phyloP scores from a whole-genome alignment of 2,329 filamentous ascomycete genomes.

The Sarocladium kiliense region DNA sequence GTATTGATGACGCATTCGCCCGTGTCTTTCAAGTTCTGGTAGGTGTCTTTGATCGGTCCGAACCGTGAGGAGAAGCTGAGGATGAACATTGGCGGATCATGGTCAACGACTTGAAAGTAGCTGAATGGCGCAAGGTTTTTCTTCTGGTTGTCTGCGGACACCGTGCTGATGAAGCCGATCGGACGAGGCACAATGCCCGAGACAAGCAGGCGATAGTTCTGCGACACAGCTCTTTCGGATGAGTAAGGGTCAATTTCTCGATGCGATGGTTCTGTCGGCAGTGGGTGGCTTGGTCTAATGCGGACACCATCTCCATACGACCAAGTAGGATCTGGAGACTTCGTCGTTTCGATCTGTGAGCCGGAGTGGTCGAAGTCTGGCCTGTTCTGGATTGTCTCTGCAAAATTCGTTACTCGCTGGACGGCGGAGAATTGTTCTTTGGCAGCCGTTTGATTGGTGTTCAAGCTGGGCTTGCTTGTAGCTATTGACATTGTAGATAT shows the following conservation, averaged over 20 bases:
- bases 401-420: no score
- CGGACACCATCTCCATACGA: no score
- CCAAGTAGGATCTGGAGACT: no score
- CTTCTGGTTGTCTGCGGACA: constrained; percentile 49
- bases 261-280: no score
- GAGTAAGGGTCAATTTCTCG: constrained; percentile 74
- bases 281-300: no score
- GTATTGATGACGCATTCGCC: constrained; percentile 77
- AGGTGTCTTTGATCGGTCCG: constrained; percentile 64
- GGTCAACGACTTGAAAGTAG: constrained; percentile 73
- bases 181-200: constrained; percentile 74
- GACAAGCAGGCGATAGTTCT: constrained; percentile 86
- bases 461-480: no score
- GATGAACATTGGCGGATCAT: constrained; percentile 77
- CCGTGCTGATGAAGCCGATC: constrained; percentile 55
- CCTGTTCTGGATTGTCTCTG: no score
- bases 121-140: constrained; percentile 76
- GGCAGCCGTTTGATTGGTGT: no score
- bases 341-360: no score
- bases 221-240: constrained; percentile 57
- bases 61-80: constrained; percentile 41
- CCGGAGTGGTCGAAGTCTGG: no score
- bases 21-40: constrained; percentile 63
- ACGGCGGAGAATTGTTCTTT: no score
- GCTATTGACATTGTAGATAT: no score